Base-by-base conservation (phyloP, 176 grass and related monocot species). In the Triticum urartu region DNA sequence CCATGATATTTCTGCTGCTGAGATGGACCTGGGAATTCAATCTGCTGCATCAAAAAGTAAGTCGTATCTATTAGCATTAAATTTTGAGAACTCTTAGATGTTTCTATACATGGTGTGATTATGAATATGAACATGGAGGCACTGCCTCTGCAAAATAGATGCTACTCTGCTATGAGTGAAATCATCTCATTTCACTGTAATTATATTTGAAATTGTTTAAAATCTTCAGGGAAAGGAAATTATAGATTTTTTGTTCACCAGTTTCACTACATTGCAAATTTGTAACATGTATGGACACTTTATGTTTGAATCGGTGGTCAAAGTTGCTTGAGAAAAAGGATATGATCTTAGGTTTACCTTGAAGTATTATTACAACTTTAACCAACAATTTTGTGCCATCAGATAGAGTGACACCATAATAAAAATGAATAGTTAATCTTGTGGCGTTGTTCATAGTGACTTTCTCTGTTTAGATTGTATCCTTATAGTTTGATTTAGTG, bases 1-100 rank as follows among this genome's bases (percentile, higher is more conserved):
- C 56, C 66, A 63, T 22, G 94, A 94, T 75, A 59, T 98, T 77
- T 86, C 87, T 78, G 1, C 79, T 85, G 87, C 91, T 83, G 96
- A 98, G 87, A 79, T 91, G 13, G 89, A 95, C 69, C 86, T 98
- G 61, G 78, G 92, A 62, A 93, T 90, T 63, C 87, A 81, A 62
- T 39, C 77, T 87, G 83, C 84, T 77, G 87, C 88, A 36, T 80
- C 47, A 40, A 92, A 93, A 90, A 91, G 95, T 90, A 95, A 60
- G 77, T 26, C 54, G 8, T 75, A 22, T 74, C 0, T 60, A 32
- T 61, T 75, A 35, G 35, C 68, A 30, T 79, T 48, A 59, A 22
- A 5, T 79, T 84, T 56, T 17, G 14, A 59, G 34, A 66, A 64
- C 10, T n/a, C 32, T 30, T 83, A 59, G 17, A 7, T 67, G 39